Conservation (phyloP, 116 monocot species). For the Cymodocea nodosa region DNA sequence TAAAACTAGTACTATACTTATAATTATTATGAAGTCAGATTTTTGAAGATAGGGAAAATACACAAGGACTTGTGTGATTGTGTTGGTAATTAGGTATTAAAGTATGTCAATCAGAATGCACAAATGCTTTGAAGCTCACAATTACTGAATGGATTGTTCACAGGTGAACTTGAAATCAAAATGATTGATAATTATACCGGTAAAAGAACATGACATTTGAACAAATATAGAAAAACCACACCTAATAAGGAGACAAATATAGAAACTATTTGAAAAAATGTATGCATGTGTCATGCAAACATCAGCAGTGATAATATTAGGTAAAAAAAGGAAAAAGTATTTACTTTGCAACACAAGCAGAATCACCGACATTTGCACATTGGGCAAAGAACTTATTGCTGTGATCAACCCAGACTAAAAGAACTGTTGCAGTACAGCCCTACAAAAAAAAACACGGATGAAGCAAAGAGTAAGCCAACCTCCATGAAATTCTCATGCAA, state of each 20-base stretch:
- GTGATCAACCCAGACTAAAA: constrained; percentile 77
- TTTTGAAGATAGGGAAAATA: no score
- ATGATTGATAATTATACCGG: no score
- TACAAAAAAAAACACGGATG: constrained; percentile 23
- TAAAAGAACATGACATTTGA: no score
- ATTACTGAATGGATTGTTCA: no score
- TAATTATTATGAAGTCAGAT: no score
- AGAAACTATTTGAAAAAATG: constrained; percentile 1
- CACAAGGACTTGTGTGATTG: no score
- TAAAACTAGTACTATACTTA: no score
- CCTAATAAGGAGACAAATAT: neutral
- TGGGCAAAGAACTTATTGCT: constrained; percentile 63
- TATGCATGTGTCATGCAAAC: neutral
- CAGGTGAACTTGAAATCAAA: no score
- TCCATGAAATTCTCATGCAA: neutral
- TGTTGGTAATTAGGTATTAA: no score
- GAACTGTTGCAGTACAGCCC: constrained; percentile 91
- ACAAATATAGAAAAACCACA: no score
- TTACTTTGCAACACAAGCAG: constrained; percentile 81
- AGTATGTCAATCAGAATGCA: no score
- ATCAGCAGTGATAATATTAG: neutral
- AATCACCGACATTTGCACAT: constrained; percentile 99
- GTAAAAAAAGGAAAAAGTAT: neutral
- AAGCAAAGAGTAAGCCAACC: neutral
- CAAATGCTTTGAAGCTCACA: no score